phyloP scores from a whole-genome alignment of 2,329 filamentous ascomycete species.

The Diaporthe eres region DNA sequence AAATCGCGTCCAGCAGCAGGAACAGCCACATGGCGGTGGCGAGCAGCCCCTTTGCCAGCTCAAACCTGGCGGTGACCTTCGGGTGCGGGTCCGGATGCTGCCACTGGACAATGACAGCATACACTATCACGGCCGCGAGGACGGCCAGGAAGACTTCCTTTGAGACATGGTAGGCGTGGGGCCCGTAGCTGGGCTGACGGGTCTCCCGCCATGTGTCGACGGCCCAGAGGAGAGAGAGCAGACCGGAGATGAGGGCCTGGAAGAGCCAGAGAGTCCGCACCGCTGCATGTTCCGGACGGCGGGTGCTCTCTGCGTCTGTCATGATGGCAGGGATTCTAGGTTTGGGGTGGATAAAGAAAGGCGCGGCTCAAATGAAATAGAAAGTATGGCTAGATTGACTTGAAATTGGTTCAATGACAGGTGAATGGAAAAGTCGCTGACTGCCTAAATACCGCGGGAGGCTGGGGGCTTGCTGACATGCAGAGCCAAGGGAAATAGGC shows the following conservation, averaged over 20 bases:
- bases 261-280: conserved; percentile 2
- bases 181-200: neutral
- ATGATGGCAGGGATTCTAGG: neutral
- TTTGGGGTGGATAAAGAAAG: neutral
- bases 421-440: neutral
- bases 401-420: neutral
- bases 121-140: neutral
- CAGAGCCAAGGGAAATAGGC: neutral
- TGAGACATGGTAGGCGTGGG: neutral
- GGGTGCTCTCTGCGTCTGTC: neutral
- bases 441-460: neutral
- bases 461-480: conserved; percentile 1
- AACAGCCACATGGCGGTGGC: neutral
- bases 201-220: neutral
- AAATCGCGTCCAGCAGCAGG: neutral
- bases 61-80: neutral
- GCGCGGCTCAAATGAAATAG: neutral
- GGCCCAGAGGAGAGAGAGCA: neutral
- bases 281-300: neutral
- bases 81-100: neutral
- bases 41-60: neutral
- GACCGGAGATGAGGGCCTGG: neutral
- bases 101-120: neutral
- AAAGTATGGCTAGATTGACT: neutral
- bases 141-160: neutral